Base-by-base conservation (phyloP, 306 rosid species). In the Castanospermum australe region DNA sequence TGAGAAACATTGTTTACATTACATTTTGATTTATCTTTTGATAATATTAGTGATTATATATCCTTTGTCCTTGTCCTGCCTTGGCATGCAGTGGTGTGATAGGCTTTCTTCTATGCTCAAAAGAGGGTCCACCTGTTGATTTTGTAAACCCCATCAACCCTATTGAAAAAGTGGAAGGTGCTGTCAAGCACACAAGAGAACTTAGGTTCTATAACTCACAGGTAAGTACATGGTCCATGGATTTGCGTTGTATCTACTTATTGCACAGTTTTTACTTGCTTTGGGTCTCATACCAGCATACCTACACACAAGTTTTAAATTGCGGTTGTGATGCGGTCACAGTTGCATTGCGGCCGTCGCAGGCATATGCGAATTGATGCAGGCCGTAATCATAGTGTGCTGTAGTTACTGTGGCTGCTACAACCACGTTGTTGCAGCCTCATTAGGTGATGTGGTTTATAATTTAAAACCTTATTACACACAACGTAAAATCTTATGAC, bases 141-240 rank as follows among this genome's bases (percentile, higher is more conserved):
- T 93, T 96, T 75, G 84, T 61, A 73, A 86, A 85, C 55, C 99
- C 99, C 25, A 86, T 90, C 87, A 96, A 96, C 74, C 93, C 97
- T 50, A 93, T 96, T 62, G 99, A 96, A 87, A 89, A 93, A 74
- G 72, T 96, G 44, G 87, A 85, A 77, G 97, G 97, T 81, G 98
- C 97, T 73, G 79, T 83, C 73, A 73, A 86, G 45, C 92, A 89
- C 44, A 85, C 63, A 81, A 88, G 99, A 81, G 95, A 96, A 71
- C 96, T 93, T 41, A 81, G 83, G 74, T 96, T 91, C 86, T 96
- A 96, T 22, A 96, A 93, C 86, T 96, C 99, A 9, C 89, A 96
- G 94, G 99, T 89, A 79, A 67, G 64, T 41, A 56, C 62, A 69
- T 2, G 4, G 15, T 67, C 5, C 47, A 44, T 24, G 50, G 13